These are phyloP conservation scores for Jackrogersella minutella DNA, from an alignment of 495 filamentous ascomycete species.

Conservation along the genomic window DNA sequence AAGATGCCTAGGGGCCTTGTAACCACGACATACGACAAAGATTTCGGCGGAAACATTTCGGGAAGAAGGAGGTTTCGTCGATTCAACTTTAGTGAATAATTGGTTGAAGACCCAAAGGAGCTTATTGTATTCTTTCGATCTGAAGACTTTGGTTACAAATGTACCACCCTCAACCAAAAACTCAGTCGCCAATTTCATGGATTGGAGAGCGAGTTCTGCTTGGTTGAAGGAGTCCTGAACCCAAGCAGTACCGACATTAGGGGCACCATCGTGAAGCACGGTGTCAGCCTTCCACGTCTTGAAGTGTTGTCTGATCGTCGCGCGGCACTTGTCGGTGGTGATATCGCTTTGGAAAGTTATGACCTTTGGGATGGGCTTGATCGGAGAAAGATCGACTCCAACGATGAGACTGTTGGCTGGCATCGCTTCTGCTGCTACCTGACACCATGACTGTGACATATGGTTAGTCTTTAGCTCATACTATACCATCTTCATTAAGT, in stretches of 20 bases:
- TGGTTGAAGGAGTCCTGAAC: conserved; percentile 98
- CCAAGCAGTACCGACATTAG: conserved; percentile 98
- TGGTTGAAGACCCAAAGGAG: conserved; percentile 98
- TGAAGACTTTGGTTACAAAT: conserved; percentile 97
- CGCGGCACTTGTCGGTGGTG: conserved; percentile 93
- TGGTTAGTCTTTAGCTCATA: neutral
- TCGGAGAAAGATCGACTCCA: conserved; percentile 93
- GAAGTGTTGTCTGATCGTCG: conserved; percentile 87
- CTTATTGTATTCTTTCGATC: conserved; percentile 96
- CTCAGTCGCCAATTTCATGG: conserved; percentile 91
- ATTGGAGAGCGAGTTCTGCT: conserved; percentile 91
- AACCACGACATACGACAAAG: conserved; percentile 95
- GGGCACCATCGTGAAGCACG: conserved; percentile 97
- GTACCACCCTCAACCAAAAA: conserved; percentile 90
- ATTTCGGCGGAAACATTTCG: conserved; percentile 97
- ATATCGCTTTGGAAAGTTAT: conserved; percentile 99
- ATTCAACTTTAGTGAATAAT: conserved; percentile 91
- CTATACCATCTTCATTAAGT: neutral
- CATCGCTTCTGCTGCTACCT: conserved; percentile 97
- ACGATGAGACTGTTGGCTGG: conserved; percentile 88
- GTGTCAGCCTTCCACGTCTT: conserved; percentile 98
- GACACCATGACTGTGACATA: conserved; percentile 83
- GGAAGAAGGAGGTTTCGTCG: conserved; percentile 95
- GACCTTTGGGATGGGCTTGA: conserved; percentile 91
- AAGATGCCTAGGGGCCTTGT: conserved; percentile 85